These are phyloP conservation scores for Cyberlindnera lachancei DNA, from an alignment of 805 yeast species.

Conservation along the genomic window DNA sequence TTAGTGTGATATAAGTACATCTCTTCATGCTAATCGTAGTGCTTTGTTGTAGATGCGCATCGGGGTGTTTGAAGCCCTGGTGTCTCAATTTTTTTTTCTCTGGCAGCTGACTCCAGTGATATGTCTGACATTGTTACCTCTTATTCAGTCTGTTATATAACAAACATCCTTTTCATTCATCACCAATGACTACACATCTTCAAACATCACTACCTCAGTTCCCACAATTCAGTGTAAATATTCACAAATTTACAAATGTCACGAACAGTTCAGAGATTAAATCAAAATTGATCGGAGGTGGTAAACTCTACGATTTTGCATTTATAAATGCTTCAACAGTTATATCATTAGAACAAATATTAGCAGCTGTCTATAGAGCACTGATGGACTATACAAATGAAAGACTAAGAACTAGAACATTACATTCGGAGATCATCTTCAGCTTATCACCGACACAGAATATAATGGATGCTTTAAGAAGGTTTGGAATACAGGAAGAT, in stretches of 20 bases:
- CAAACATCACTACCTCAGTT: slow-evolving; percentile 35
- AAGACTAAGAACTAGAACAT: slow-evolving; percentile 49
- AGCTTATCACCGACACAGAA: slow-evolving; percentile 65
- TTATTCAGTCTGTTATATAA: too few relatives aligned
- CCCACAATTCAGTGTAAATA: slow-evolving; percentile 27
- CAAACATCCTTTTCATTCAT: too few relatives aligned
- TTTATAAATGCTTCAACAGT: slow-evolving; percentile 56
- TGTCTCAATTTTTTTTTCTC: background rate
- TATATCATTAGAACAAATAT: slow-evolving; percentile 54
- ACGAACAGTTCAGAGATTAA: slow-evolving; percentile 38
- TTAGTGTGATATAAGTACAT: background rate
- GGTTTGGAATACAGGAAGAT: slow-evolving; percentile 58
- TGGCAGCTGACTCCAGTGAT: too few relatives aligned
- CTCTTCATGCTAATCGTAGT: background rate
- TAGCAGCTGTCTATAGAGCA: slow-evolving; percentile 53
- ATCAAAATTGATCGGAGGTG: slow-evolving; percentile 34
- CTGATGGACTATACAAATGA: slow-evolving; percentile 41
- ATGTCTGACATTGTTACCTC: too few relatives aligned
- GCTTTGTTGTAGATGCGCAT: background rate
- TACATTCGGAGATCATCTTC: slow-evolving; percentile 68
- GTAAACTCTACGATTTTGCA: slow-evolving; percentile 49
- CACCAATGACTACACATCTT: background rate
- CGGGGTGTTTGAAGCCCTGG: too few relatives aligned
- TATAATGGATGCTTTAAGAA: slow-evolving; percentile 60
- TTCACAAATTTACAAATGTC: slow-evolving; percentile 42